Base-by-base conservation (phyloP, 768 basidiomycete genomes). In the Kwoniella newhampshirensis region DNA sequence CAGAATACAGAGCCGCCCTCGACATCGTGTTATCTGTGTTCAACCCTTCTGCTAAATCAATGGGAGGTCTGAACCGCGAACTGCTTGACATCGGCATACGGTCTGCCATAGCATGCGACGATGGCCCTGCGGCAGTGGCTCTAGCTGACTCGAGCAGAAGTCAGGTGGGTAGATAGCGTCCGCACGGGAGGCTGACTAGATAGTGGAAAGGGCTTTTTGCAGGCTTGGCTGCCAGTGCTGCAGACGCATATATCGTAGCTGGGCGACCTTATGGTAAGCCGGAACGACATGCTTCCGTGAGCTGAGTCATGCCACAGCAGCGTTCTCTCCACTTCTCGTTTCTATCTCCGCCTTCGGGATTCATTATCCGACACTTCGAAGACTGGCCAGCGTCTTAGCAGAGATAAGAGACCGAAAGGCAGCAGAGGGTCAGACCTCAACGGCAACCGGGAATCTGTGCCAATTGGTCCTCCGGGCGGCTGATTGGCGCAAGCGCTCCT, bases 21-120 rank as follows among this genome's bases (percentile, higher is more conserved):
- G 35, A 56, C 9, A 41, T 59, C 5, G 51, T 72, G 18, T 23
- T 67, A 5, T 43, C 23, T 4, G 35, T 39, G 3, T 58, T 54
- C 32, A 57, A 66, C 25, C 51, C 60, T 0, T 23, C 23, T n/a
- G 48, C 20, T 20, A 58, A 61, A 27, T 27, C 61, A 1, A 32
- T 63, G 11, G 62, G 48, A 12, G 57, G 56, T 17, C 46, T 72
- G 27, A 43, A 54, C 3, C 28, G 60, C 18, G 70, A 72, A 32
- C 36, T 65, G 27, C 25, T 72, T 2, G 70, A 72, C 45, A 63
- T 45, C 15, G 67, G 60, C 17, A 65, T 66, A 2, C 54, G 62
- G 17, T 60, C 55, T 7, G 59, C 64, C 5, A 21, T 66, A 9
- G 44, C 26, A 0, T 28, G 36, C n/a, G 43, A 39, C 1, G 67